Base-by-base conservation (phyloP, 1,284 basidiomycete genomes). In the Tilletia caries region DNA sequence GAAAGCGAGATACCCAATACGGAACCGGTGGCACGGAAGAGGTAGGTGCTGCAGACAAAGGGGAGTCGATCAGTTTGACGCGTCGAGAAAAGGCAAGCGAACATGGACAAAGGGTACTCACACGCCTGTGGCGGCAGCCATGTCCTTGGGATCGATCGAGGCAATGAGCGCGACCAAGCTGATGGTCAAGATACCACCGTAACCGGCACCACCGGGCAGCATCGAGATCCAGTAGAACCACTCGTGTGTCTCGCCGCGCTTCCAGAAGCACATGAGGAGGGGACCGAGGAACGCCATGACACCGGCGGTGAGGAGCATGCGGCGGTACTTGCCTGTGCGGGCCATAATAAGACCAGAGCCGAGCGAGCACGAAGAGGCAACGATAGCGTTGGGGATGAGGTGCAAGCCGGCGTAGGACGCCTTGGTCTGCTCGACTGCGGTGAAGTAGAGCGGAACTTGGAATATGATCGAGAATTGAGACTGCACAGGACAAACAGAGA, bases 1-100 rank as follows among this genome's bases (percentile, higher is more conserved):
- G 83, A 80, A 25, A 84, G 76, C 32, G 84, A 84, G 68, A 84
- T 84, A 34, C 84, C 84, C 34, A 84, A 75, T 23, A 84, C 83
- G 27, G 79, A 82, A 46, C 84, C 84, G 15, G 80, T 83, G 4
- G 83, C 83, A 64, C 84, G 79, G 83, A 84, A 84, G 60, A 84
- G 79, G 71, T 84, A 84, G 15, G 82, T 82, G 60, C 58, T 62
- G 18, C 20, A 37, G 20, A 62, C 32, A 37, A 62, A 20, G 32
- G 18, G 58, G 34, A 33, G 29, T 18, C 6, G 29, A 20, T 62
- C 32, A 62, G 29, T 32, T 10, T 8, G 32, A 62, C 33, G 69
- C 54, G 23, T 48, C 37, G 12, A 2, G 27, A 4, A 44, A 46
- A 41, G 23, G 46, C 37, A 54, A 34, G n/a, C 23, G 25, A 13